Base-by-base conservation (phyloP, 2,329 filamentous ascomycete genomes). In the Allantophomopsis cytisporea region DNA sequence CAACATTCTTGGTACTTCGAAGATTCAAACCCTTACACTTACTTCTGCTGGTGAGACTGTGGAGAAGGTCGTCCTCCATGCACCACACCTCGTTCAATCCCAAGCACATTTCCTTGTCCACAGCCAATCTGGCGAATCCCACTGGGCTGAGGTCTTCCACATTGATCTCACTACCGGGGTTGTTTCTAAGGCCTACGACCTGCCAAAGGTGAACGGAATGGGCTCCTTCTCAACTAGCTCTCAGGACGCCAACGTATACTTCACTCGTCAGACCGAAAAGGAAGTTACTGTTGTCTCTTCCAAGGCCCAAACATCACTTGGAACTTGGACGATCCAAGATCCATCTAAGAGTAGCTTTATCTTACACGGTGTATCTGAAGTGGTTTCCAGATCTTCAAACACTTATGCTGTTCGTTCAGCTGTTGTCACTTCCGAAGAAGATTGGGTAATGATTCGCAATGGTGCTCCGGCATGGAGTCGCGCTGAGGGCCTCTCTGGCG, bases 71-170 rank as follows among this genome's bases (percentile, higher is more conserved):
- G 59, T 61, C 2, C 66, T 94, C 16, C 84, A 93, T 53, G 83
- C 83, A 1, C 81, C 86, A 13, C 76, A 78, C 47, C 68, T 80
- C 40, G 62, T 76, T 21, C 81, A 83, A 52, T 80, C 83, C 4
- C 68, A 77, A 35, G 69, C 85, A 31, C 86, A 94, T 62, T 93
- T 95, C 62, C 64, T 95, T 23, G 82, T 94, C 5, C 83, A 94
- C 49, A 86, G 76, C 50, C 70, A 79, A 50, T 84, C 84, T 1
- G 66, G 66, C 30, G 65, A 65, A 2, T 76, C 76, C 14, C 83
- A 88, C 54, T 85, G 83, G 65, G 89, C 82, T 3, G 82, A 93
- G 45, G 80, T 96, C 21, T 95, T 81, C 54, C 85, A 94, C 51
- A 71, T 93, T 43, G 73, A 94, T 49, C 59, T 84, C 38, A 80